Evolutionary conservation across 495 filamentous ascomycete species (phyloP).

Genomic region (Neurospora sp.): DNA sequence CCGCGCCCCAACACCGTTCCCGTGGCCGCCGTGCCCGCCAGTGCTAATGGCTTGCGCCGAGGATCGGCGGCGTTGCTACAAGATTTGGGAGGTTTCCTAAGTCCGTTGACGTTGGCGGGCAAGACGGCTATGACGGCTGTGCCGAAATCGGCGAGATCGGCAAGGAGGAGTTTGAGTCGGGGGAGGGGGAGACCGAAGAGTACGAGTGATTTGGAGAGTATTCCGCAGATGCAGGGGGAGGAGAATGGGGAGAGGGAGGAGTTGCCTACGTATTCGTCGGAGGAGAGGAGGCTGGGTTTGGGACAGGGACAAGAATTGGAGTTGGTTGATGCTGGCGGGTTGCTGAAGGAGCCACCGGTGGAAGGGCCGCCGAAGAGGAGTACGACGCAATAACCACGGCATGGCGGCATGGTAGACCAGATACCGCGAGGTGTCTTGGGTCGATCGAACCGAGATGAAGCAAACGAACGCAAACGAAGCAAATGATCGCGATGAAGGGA

Average conservation of each 20-base stretch:
- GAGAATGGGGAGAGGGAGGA: slow-evolving; percentile 6
- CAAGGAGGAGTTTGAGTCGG: neutral
- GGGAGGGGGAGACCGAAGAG: neutral
- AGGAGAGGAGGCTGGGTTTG: neutral
- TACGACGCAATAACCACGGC: neutral
- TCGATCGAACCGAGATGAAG: neutral
- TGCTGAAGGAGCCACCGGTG: slow-evolving; percentile 18
- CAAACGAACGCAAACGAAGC: neutral
- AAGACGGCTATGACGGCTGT: no score
- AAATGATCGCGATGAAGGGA: neutral
- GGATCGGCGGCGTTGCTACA: slow-evolving; percentile 47
- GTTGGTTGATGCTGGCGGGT: slow-evolving; percentile 46
- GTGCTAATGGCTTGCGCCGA: slow-evolving; percentile 24
- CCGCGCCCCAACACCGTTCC: slow-evolving; percentile 20
- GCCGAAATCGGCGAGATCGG: slow-evolving; percentile 2
- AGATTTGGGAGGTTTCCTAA: slow-evolving; percentile 45
- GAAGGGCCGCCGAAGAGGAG: neutral
- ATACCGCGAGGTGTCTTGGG: no score
- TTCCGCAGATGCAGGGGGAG: slow-evolving; percentile 21
- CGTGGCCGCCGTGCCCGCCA: slow-evolving; percentile 23
- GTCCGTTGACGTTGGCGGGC: neutral
- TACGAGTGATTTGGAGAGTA: slow-evolving; percentile 14
- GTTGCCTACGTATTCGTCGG: slow-evolving; percentile 1
- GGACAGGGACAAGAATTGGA: slow-evolving; percentile 20
- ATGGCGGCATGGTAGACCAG: no score